Percentiles rank a stretch among this genome's conserved stretches.
Evolutionary conservation across 257 asterid genomes (phyloP).

Genomic region (Nicotiana sylvestris): DNA sequence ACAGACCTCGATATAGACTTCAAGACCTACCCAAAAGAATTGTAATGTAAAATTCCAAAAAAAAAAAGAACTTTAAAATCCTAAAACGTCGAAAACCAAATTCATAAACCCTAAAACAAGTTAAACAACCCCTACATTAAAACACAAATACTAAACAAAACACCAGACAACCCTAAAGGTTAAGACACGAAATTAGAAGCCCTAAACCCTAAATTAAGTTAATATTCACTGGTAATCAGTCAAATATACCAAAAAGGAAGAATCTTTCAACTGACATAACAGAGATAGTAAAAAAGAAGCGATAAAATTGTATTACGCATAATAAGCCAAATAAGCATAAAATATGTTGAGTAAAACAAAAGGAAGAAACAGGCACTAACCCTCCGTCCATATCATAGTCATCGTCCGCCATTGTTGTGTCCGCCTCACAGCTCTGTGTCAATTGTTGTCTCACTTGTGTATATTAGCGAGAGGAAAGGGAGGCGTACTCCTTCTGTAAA

Average conservation of each 20-base stretch:
- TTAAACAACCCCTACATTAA: no score
- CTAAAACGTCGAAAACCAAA: slow-evolving; percentile 2
- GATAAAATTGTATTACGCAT: no score
- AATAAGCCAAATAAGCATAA: no score
- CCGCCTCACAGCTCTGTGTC: not conserved
- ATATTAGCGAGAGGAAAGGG: not conserved
- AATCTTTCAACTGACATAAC: no score
- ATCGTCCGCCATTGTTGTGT: slow-evolving; percentile 72
- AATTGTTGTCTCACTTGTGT: not conserved
- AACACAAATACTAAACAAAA: not conserved
- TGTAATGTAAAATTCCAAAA: not conserved
- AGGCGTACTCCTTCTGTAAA: not conserved
- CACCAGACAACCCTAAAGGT: not conserved
- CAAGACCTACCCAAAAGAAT: not conserved
- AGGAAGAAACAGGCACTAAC: slow-evolving; percentile 21
- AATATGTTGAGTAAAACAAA: not conserved
- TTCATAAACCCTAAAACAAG: slow-evolving; percentile 11
- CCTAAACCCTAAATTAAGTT: not conserved
- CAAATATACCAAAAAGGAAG: no score
- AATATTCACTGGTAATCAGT: not conserved
- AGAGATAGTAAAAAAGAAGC: no score
- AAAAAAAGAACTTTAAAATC: not conserved
- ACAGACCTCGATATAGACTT: no score
- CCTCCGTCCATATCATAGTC: slow-evolving; percentile 85
- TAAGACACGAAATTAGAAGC: not conserved